Evolutionary conservation across 2,329 filamentous ascomycete species (phyloP).

Genomic region (Peltaster fructicola): DNA sequence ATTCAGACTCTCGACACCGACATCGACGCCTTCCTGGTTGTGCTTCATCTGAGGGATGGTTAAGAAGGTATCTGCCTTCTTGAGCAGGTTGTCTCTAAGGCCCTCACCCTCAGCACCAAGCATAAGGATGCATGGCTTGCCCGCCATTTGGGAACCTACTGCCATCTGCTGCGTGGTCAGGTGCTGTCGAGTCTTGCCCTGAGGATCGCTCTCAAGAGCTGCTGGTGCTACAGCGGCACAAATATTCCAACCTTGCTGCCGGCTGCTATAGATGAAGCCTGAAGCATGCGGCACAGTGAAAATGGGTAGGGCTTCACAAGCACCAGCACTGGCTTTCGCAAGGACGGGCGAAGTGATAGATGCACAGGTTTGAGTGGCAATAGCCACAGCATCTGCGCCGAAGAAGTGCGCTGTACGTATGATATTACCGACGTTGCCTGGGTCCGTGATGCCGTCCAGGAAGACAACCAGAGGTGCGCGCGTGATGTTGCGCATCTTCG

Average conservation of each 20-base stretch:
- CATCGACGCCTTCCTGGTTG: conserved; percentile 18
- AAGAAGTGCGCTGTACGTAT: conserved; percentile 78
- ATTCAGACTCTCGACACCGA: conserved; percentile 73
- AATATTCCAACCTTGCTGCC: conserved; percentile 59
- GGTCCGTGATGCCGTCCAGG: conserved; percentile 57
- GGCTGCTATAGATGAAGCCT: conserved; percentile 52
- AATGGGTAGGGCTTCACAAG: conserved; percentile 61
- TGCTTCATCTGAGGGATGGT: conserved; percentile 32
- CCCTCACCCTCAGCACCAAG: conserved; percentile 70
- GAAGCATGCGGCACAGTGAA: conserved; percentile 50
- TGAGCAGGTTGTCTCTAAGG: conserved; percentile 44
- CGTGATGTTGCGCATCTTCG: conserved; percentile 30
- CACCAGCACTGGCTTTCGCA: conserved; percentile 76
- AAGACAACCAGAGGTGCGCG: conserved; percentile 49
- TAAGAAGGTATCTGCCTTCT: conserved; percentile 44
- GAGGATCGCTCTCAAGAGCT: conserved; percentile 6
- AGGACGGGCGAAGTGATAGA: conserved; percentile 58
- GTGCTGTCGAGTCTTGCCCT: neutral
- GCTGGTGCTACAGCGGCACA: conserved; percentile 50
- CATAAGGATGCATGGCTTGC: conserved; percentile 56
- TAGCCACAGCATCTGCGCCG: conserved; percentile 67
- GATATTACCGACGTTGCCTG: conserved; percentile 79
- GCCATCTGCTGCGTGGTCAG: conserved; percentile 8
- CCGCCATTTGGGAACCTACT: conserved; percentile 9
- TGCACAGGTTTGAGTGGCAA: conserved; percentile 55